Percentiles rank a stretch among this genome's conserved stretches.
phyloP scores from a whole-genome alignment of 139 green algal species.

The Spirogloea muscicola region DNA sequence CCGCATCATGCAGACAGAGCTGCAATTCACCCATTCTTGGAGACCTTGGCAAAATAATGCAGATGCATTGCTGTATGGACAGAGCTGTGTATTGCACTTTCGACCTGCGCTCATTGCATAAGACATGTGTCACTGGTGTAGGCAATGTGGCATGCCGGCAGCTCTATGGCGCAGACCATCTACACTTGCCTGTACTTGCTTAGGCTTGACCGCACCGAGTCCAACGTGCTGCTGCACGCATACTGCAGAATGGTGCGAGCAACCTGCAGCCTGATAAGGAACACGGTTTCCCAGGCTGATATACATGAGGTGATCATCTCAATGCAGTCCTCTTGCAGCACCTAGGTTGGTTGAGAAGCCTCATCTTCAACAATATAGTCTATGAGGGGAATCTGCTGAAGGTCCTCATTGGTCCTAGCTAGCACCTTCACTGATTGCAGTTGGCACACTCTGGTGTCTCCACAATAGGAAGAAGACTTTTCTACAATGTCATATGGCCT shows the following conservation, averaged over 20 bases:
- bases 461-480: conserved; percentile 49
- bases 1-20: no score
- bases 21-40: conserved; percentile 12
- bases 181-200: conserved; percentile 84
- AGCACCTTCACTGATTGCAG: no score
- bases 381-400: no score
- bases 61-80: background rate
- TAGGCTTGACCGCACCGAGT: conserved; percentile 1
- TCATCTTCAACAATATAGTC: no score
- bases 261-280: conserved; percentile 56
- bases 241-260: conserved; percentile 62
- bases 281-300: conserved; percentile 56
- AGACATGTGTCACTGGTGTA: no score
- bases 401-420: no score
- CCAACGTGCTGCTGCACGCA: conserved; percentile 54
- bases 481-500: conserved; percentile 19
- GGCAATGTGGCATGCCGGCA: conserved; percentile 65
- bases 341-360: no score
- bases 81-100: no score
- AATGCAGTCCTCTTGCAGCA: no score
- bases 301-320: conserved; percentile 79
- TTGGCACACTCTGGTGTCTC: no score
- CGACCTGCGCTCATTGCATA: no score
- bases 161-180: conserved; percentile 71
- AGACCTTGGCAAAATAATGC: no score